Percentiles rank a stretch among this genome's conserved stretches.
These are phyloP conservation scores for Perilla frutescens DNA, from an alignment of 257 asterid genomes.

Conservation along the genomic window DNA sequence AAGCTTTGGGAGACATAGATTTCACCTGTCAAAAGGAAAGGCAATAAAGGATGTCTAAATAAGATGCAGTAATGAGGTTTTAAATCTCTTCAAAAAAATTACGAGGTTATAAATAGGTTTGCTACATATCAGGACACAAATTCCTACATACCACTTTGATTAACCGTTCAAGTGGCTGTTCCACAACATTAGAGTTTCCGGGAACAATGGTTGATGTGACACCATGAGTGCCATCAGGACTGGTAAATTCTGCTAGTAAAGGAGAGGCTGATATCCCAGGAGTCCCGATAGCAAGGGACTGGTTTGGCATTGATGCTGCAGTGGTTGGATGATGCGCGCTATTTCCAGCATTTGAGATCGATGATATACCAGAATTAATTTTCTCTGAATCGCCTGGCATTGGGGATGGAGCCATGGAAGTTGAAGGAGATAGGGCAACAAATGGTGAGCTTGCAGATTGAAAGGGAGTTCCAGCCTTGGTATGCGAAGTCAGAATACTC, in stretches of 20 bases:
- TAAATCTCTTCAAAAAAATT: neutral
- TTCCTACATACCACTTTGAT: conserved; percentile 65
- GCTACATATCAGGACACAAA: conserved; percentile 24
- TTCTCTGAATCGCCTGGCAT: conserved; percentile 91
- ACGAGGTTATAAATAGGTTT: neutral
- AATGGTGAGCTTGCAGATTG: conserved; percentile 88
- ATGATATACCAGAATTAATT: conserved; percentile 59
- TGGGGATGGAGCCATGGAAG: conserved; percentile 93
- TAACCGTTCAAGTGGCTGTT: conserved; percentile 85
- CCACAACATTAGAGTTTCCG: conserved; percentile 63
- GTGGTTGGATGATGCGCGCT: conserved; percentile 56
- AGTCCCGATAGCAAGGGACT: conserved; percentile 91
- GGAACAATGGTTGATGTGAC: conserved; percentile 64
- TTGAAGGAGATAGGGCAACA: conserved; percentile 84
- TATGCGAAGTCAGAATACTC: conserved; percentile 58
- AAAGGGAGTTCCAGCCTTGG: conserved; percentile 83
- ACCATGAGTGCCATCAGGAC: conserved; percentile 82
- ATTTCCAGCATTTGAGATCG: conserved; percentile 70
- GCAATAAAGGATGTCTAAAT: conserved; percentile 5
- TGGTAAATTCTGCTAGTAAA: conserved; percentile 83
- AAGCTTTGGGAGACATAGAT: conserved; percentile 63
- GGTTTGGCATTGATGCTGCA: conserved; percentile 67
- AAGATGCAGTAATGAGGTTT: conserved; percentile 7
- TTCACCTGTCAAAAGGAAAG: conserved; percentile 65
- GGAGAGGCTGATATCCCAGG: conserved; percentile 99